Evolutionary conservation across 345 rosid genomes (phyloP).

Genomic region (Murraya koenigii): DNA sequence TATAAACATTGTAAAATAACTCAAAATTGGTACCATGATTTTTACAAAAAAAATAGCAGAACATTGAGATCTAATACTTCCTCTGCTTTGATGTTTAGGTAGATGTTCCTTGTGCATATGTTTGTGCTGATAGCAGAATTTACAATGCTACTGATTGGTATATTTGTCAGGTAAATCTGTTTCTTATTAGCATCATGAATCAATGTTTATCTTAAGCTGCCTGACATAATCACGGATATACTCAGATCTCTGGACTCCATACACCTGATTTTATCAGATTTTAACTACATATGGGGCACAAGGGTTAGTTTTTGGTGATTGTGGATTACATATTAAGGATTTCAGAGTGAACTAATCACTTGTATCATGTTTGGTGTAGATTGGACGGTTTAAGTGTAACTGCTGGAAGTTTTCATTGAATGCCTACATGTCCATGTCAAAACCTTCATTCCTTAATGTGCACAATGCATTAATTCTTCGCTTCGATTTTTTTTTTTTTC

Average conservation of each 20-base stretch:
- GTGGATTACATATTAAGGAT: neutral
- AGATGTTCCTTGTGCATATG: slow-evolving; percentile 78
- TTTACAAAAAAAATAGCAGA: neutral
- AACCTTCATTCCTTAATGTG: neutral
- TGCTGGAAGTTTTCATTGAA: neutral
- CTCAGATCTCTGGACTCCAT: neutral
- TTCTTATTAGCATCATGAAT: neutral
- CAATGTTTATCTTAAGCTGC: neutral
- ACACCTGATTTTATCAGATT: neutral
- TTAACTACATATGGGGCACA: neutral
- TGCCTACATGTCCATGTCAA: neutral
- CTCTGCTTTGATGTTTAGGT: slow-evolving; percentile 43
- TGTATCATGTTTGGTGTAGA: neutral
- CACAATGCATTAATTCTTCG: neutral
- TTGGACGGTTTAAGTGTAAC: neutral
- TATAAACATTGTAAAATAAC: neutral
- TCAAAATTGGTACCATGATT: neutral
- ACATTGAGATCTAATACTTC: neutral
- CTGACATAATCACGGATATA: neutral
- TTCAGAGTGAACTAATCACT: neutral
- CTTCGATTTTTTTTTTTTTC: slow-evolving; percentile 25
- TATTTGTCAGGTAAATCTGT: slow-evolving; percentile 78
- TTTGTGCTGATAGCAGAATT: slow-evolving; percentile 87
- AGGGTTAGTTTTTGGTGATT: neutral
- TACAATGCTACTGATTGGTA: slow-evolving; percentile 95